These are phyloP conservation scores for Colletotrichum lindemuthianum DNA, from an alignment of 2,329 filamentous ascomycete genomes.

Conservation along the genomic window DNA sequence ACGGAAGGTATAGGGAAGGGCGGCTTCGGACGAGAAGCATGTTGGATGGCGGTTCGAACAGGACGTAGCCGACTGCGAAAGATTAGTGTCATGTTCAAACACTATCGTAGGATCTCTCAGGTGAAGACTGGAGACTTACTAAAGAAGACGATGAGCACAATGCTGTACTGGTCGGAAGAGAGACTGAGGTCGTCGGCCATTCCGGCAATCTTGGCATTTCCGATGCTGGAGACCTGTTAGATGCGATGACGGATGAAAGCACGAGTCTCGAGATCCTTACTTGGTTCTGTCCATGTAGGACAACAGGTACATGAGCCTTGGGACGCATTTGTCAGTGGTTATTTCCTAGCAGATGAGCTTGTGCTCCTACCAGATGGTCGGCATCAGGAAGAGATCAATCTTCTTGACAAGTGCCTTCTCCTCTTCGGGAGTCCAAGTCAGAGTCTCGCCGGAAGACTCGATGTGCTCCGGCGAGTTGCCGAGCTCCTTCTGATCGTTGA, in stretches of 20 bases:
- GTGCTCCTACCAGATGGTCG: constrained; percentile 60
- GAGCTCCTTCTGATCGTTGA: neutral
- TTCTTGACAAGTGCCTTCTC: constrained; percentile 48
- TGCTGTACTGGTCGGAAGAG: constrained; percentile 69
- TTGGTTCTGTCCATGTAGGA: constrained; percentile 66
- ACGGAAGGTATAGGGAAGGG: constrained; percentile 15
- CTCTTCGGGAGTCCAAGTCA: constrained; percentile 38
- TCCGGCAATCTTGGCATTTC: constrained; percentile 66
- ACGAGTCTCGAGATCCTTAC: neutral
- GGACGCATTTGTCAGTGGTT: neutral
- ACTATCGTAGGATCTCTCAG: neutral
- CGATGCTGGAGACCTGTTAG: constrained; percentile 42
- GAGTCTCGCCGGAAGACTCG: neutral
- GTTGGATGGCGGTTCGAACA: constrained; percentile 43
- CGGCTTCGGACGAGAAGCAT: constrained; percentile 29
- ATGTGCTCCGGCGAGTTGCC: constrained; percentile 12
- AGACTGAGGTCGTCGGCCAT: constrained; percentile 59
- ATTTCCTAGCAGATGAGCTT: neutral
- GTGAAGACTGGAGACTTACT: constrained; percentile 30
- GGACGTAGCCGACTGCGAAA: constrained; percentile 37
- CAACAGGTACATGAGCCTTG: constrained; percentile 65
- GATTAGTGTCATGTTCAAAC: neutral
- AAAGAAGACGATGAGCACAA: constrained; percentile 72
- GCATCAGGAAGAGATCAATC: constrained; percentile 52
- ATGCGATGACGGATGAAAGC: too few species aligned